phyloP scores from a whole-genome alignment of 164 flowering plant species.

The Echeveria elegans region DNA sequence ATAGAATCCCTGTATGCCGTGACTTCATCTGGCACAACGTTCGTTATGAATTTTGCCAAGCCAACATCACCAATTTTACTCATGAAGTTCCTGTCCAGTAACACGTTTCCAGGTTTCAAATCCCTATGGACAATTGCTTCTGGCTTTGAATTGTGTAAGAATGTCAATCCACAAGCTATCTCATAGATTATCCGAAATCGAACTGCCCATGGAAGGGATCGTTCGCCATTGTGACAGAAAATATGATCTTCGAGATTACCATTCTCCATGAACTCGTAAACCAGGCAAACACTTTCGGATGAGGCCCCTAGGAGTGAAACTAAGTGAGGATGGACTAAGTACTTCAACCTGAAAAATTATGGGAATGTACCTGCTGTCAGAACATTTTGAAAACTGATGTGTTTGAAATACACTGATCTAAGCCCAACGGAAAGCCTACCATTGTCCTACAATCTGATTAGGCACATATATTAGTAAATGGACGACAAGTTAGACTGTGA shows the following conservation, averaged over 20 bases:
- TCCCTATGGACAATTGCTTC: conserved; percentile 79
- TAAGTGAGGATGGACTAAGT: conserved; percentile 76
- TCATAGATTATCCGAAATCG: conserved; percentile 59
- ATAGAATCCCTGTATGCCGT: conserved; percentile 57
- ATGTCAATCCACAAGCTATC: conserved; percentile 74
- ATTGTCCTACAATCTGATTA: too few species aligned
- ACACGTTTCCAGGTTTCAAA: conserved; percentile 77
- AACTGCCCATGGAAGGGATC: conserved; percentile 65
- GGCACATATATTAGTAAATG: too few species aligned
- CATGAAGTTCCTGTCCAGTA: conserved; percentile 52
- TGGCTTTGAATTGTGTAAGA: conserved; percentile 65
- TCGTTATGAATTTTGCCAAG: conserved; percentile 51
- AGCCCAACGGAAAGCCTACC: too few species aligned
- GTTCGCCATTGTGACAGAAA: conserved; percentile 22
- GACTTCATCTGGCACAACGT: conserved; percentile 60
- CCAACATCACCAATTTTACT: conserved; percentile 88
- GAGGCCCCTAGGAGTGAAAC: conserved; percentile 78
- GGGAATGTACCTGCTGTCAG: background rate
- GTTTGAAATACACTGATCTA: too few species aligned
- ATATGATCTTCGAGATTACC: conserved; percentile 70
- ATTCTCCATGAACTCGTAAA: conserved; percentile 80
- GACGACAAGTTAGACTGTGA: too few species aligned
- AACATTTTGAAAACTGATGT: background rate
- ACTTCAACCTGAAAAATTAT: conserved; percentile 51
- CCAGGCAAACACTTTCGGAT: conserved; percentile 68